These are phyloP conservation scores for Clavispora phyllophila DNA, from an alignment of 805 yeast genomes.

Conservation along the genomic window DNA sequence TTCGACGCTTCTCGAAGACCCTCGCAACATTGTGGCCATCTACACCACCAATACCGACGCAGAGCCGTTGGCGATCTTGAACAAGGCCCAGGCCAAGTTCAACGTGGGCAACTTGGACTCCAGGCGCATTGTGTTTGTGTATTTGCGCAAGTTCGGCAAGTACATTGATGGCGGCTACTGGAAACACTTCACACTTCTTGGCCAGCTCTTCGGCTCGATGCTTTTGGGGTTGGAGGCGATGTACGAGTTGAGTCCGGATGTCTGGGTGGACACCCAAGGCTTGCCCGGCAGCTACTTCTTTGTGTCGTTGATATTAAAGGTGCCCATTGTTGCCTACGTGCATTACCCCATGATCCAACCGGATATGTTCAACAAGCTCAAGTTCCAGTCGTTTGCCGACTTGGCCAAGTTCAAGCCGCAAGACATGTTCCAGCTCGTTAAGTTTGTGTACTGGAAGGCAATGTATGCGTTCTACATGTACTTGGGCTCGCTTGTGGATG, in stretches of 20 bases:
- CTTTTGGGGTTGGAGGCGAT: conserved; percentile 68
- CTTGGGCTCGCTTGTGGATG: conserved; percentile 61
- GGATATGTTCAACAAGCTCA: conserved; percentile 75
- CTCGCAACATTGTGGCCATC: conserved; percentile 53
- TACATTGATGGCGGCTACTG: conserved; percentile 68
- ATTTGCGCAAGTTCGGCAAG: conserved; percentile 46
- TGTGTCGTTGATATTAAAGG: conserved; percentile 47
- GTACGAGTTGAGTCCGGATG: conserved; percentile 66
- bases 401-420: conserved; percentile 14
- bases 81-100: conserved; percentile 52
- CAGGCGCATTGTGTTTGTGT: conserved; percentile 56
- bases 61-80: conserved; percentile 44
- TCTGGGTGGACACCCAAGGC: conserved; percentile 94
- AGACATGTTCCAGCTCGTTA: conserved; percentile 16
- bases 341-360: conserved; percentile 89
- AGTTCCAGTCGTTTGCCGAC: conserved; percentile 17
- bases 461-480: conserved; percentile 61
- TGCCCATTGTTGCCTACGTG: conserved; percentile 84
- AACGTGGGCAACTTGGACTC: conserved; percentile 42
- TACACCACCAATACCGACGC: conserved; percentile 65
- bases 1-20: conserved; percentile 51
- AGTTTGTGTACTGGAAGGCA: conserved; percentile 63
- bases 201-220: conserved; percentile 82
- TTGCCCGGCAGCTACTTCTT: conserved; percentile 81
- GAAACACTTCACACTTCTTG: conserved; percentile 75